Percentiles rank a stretch among this genome's conserved stretches.
These are phyloP conservation scores for Pilasporangium apinafurcum DNA, from an alignment of 352 stramenopile genomes.

Conservation along the genomic window DNA sequence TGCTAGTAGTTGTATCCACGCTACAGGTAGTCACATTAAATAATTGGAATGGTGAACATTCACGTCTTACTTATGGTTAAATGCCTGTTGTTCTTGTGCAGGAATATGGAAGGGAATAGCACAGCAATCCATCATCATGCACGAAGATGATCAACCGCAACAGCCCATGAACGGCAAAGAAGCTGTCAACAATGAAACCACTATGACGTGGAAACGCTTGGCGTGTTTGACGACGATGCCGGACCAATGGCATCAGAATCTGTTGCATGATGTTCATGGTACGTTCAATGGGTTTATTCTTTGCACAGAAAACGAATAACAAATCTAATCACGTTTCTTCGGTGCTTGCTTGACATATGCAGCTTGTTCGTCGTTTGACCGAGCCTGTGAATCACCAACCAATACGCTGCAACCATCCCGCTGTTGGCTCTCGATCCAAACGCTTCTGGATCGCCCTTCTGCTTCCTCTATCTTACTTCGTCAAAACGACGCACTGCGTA, in stretches of 20 bases:
- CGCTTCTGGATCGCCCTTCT: slow-evolving; percentile 16
- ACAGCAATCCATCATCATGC: no score
- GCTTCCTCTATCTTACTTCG: no score
- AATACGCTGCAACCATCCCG: slow-evolving; percentile 28
- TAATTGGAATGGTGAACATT: background rate
- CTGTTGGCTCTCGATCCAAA: slow-evolving; percentile 23
- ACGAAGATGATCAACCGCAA: slow-evolving; percentile 1
- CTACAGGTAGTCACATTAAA: slow-evolving; percentile 3
- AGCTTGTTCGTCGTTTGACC: slow-evolving; percentile 25
- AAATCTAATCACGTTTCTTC: background rate
- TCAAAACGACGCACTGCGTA: slow-evolving; percentile 19
- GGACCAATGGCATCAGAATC: slow-evolving; percentile 5
- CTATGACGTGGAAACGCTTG: slow-evolving; percentile 17
- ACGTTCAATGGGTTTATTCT: background rate
- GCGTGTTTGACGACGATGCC: slow-evolving; percentile 11
- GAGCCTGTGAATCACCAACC: slow-evolving; percentile 15
- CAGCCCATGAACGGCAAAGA: slow-evolving; percentile 5
- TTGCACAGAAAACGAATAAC: no score
- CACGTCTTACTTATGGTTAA: background rate
- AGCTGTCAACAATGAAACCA: slow-evolving; percentile 1
- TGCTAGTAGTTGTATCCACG: slow-evolving; percentile 5
- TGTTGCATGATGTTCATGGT: slow-evolving; percentile 19
- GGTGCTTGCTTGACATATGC: background rate
- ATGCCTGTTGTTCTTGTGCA: background rate
- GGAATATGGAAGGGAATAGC: no score